Conservation (phyloP, 2,329 filamentous ascomycete genomes). For the Aspergillus jensenii region DNA sequence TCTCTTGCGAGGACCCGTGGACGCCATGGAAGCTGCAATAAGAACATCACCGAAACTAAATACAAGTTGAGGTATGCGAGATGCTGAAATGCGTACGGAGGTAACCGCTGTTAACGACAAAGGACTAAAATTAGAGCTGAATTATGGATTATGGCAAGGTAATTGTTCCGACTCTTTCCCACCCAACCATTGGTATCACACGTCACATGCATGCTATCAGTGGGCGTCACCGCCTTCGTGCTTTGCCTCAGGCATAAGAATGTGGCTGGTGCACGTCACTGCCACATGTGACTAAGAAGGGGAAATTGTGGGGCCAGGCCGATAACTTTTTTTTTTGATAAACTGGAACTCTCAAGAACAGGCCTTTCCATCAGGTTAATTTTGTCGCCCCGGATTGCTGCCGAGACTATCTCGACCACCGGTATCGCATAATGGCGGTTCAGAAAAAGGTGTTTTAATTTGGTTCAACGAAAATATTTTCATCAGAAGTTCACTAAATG, state of each 20-base stretch:
- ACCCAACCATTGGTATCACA: conserved; percentile 28
- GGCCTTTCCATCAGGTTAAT: conserved; percentile 12
- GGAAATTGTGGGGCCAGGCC: conserved; percentile 17
- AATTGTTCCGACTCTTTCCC: conserved; percentile 3
- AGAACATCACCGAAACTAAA: conserved; percentile 35
- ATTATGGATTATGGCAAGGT: neutral
- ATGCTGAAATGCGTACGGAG: neutral
- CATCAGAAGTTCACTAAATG: conserved; percentile 14
- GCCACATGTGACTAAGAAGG: conserved; percentile 16
- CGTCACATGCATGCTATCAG: conserved; percentile 34
- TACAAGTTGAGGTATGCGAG: conserved; percentile 1
- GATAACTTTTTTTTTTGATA: conserved; percentile 27
- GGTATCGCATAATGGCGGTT: conserved; percentile 70
- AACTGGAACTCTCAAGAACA: conserved; percentile 4
- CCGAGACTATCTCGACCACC: conserved; percentile 26
- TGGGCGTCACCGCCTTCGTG: conserved; percentile 17
- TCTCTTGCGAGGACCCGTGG: conserved; percentile 45
- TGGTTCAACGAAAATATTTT: neutral
- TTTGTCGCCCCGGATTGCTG: conserved; percentile 18
- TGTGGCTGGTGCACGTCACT: conserved; percentile 16
- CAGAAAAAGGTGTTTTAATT: conserved; percentile 72
- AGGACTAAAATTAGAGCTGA: neutral
- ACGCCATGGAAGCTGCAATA: conserved; percentile 34
- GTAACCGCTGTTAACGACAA: neutral
- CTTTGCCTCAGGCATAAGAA: conserved; percentile 20